These are phyloP conservation scores for Penicillium nucicola DNA, from an alignment of 495 filamentous ascomycete genomes.

Conservation along the genomic window DNA sequence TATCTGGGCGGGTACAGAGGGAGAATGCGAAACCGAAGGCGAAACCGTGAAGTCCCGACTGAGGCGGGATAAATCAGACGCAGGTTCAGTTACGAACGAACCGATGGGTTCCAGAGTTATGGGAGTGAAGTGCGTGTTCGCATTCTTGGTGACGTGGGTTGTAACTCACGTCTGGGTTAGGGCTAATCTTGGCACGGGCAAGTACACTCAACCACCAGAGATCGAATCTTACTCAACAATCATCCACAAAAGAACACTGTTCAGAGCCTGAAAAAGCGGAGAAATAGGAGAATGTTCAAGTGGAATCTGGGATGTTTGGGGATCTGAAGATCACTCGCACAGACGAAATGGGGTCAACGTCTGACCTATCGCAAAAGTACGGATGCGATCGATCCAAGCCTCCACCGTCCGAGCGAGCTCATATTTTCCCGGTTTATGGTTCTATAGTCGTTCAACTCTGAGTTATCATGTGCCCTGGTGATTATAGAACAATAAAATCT, in stretches of 20 bases:
- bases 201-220: too few relatives aligned
- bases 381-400: slow-evolving; percentile 10
- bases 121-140: background rate
- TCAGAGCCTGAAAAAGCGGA: background rate
- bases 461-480: too few relatives aligned
- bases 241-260: too few relatives aligned
- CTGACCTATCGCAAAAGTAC: slow-evolving; percentile 13
- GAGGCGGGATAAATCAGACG: slow-evolving; percentile 39
- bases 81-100: slow-evolving; percentile 18
- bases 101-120: slow-evolving; percentile 1
- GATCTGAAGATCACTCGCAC: slow-evolving; percentile 6
- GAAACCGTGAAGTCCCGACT: slow-evolving; percentile 15
- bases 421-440: background rate
- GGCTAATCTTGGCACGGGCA: too few relatives aligned
- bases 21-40: background rate
- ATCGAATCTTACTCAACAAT: too few relatives aligned
- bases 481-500: background rate
- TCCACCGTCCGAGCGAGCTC: slow-evolving; percentile 11
- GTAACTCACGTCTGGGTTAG: too few relatives aligned
- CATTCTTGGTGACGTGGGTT: too few relatives aligned
- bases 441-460: background rate
- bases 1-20: slow-evolving; percentile 9
- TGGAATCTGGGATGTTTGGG: background rate
- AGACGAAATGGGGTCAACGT: slow-evolving; percentile 1
- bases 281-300: background rate